A percentile compares a stretch with the other conserved stretches of the same genome.
These are phyloP conservation scores for Paecilomyces fulvus DNA, from an alignment of 2,329 filamentous ascomycete species.

Conservation along the genomic window DNA sequence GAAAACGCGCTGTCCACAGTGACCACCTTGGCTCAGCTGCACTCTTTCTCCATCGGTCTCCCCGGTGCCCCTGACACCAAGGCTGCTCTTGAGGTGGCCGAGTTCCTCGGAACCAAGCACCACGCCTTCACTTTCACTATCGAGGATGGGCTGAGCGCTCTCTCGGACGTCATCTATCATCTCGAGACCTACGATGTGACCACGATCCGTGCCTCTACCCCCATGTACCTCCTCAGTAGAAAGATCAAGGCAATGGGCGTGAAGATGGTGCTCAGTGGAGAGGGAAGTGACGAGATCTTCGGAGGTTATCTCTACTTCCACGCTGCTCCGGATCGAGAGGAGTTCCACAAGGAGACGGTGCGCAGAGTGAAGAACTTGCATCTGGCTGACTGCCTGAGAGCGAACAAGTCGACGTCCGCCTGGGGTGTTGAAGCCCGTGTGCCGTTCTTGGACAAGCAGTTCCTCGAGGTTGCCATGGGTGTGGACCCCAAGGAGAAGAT, in stretches of 20 bases:
- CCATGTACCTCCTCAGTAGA: slow-evolving; percentile 94
- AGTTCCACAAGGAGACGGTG: slow-evolving; percentile 94
- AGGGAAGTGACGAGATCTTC: slow-evolving; percentile 97
- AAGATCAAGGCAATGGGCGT: slow-evolving; percentile 99
- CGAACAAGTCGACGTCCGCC: slow-evolving; percentile 97
- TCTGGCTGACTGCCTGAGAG: slow-evolving; percentile 87
- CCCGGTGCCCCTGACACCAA: slow-evolving; percentile 86
- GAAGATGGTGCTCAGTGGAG: slow-evolving; percentile 97
- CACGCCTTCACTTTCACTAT: slow-evolving; percentile 98
- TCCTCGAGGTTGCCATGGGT: slow-evolving; percentile 87
- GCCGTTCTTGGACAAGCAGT: slow-evolving; percentile 95
- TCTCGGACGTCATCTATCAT: slow-evolving; percentile 97
- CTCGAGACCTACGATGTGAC: slow-evolving; percentile 97
- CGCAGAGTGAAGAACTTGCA: slow-evolving; percentile 94
- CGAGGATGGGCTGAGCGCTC: slow-evolving; percentile 90
- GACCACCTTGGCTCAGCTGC: slow-evolving; percentile 86
- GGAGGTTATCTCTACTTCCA: slow-evolving; percentile 99
- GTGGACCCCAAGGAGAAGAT: slow-evolving; percentile 93
- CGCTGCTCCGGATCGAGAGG: slow-evolving; percentile 77
- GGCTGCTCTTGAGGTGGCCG: slow-evolving; percentile 85
- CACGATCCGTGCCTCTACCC: slow-evolving; percentile 94
- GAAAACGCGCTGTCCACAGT: slow-evolving; percentile 81
- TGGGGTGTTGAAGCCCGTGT: slow-evolving; percentile 98
- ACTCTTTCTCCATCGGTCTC: slow-evolving; percentile 97
- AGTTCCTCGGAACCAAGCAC: slow-evolving; percentile 95